phyloP scores from a whole-genome alignment of 2,329 filamentous ascomycete genomes.

The Golovinomyces cichoracearum region DNA sequence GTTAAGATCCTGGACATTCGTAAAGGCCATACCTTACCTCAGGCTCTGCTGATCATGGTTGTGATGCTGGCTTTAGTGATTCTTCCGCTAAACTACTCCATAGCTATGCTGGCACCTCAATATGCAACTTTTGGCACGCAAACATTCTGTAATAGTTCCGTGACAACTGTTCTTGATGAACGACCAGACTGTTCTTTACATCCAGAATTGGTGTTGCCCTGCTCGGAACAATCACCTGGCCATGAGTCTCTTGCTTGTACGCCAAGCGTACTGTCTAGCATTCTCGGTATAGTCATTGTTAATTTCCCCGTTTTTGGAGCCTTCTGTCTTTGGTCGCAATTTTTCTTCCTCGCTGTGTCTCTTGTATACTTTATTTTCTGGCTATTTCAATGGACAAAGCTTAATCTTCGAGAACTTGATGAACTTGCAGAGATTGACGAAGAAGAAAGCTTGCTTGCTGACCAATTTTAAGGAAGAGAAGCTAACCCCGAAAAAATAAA shows the following conservation, averaged over 20 bases:
- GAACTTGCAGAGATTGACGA: conserved; percentile 78
- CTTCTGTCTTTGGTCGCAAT: conserved; percentile 90
- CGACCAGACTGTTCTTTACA: conserved; percentile 52
- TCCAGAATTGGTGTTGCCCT: conserved; percentile 48
- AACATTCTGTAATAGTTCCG: conserved; percentile 61
- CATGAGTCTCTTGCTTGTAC: conserved; percentile 61
- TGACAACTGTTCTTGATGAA: conserved; percentile 28
- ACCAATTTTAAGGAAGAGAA: too few relatives aligned
- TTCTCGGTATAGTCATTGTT: conserved; percentile 73
- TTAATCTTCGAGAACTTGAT: conserved; percentile 55
- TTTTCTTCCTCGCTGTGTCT: conserved; percentile 66
- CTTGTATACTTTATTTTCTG: conserved; percentile 55
- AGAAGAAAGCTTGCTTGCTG: conserved; percentile 73
- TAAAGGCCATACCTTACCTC: conserved; percentile 67
- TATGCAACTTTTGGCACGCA: conserved; percentile 88
- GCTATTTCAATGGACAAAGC: conserved; percentile 52
- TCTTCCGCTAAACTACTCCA: conserved; percentile 72
- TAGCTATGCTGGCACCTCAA: conserved; percentile 77
- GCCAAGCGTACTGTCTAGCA: conserved; percentile 69
- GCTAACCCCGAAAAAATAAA: background rate
- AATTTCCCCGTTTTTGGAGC: conserved; percentile 91
- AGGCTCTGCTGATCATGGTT: conserved; percentile 73
- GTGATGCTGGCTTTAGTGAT: conserved; percentile 76
- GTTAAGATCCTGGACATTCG: conserved; percentile 76
- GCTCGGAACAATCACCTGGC: conserved; percentile 50